phyloP scores from a whole-genome alignment of 768 basidiomycete species.

The Cystofilobasidium bisporidii region DNA sequence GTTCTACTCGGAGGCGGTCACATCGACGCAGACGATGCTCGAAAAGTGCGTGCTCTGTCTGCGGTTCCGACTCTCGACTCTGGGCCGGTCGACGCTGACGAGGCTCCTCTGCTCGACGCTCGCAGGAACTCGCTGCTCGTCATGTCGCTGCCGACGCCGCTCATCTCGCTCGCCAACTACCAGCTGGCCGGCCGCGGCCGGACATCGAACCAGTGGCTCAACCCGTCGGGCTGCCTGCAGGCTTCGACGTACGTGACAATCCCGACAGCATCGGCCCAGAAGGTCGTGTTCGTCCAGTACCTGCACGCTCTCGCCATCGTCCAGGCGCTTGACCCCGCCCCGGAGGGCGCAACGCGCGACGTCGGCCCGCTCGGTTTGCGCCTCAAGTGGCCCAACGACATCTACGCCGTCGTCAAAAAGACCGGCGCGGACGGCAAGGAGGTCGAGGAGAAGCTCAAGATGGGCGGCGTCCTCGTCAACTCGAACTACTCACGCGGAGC shows the following conservation, averaged over 20 bases:
- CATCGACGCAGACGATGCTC: conserved; percentile 88
- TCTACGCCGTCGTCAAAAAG: conserved; percentile 55
- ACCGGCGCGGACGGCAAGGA: conserved; percentile 46
- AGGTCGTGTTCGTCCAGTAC: conserved; percentile 88
- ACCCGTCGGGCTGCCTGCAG: conserved; percentile 77
- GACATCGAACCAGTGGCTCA: conserved; percentile 83
- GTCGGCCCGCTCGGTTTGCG: conserved; percentile 53
- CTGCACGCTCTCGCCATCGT: conserved; percentile 81
- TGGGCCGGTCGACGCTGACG: conserved; percentile 1
- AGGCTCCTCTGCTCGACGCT: neutral
- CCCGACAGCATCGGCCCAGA: conserved; percentile 49
- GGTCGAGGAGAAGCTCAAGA: conserved; percentile 49
- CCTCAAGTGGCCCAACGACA: conserved; percentile 95
- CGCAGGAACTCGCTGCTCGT: conserved; percentile 67
- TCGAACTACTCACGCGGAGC: conserved; percentile 65
- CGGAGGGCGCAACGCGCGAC: conserved; percentile 44
- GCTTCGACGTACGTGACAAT: conserved; percentile 67
- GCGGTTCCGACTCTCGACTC: neutral
- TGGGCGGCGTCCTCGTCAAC: conserved; percentile 87
- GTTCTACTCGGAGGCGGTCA: conserved; percentile 78
- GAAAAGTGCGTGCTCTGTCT: conserved; percentile 58
- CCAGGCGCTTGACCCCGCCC: conserved; percentile 60
- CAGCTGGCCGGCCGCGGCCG: conserved; percentile 84
- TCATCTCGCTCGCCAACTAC: conserved; percentile 73
- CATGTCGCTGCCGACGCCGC: conserved; percentile 57